phyloP scores from a whole-genome alignment of 805 yeast species.

The Kregervanrija pseudodelftensis region DNA sequence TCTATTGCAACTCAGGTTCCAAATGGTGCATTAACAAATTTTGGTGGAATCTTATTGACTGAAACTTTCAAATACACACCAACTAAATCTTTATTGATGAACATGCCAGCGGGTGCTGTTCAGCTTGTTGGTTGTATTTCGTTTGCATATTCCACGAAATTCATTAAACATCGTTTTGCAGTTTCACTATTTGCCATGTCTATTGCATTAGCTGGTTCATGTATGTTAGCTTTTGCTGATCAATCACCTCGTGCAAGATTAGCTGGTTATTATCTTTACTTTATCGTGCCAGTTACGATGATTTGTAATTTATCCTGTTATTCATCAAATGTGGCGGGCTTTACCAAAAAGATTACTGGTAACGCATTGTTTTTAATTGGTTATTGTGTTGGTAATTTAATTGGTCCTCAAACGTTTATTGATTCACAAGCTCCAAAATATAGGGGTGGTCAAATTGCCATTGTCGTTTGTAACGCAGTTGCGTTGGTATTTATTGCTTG shows the following conservation, averaged over 20 bases:
- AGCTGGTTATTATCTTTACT: slow-evolving; percentile 12
- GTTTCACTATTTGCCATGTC: slow-evolving; percentile 14
- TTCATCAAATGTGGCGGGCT: slow-evolving; percentile 58
- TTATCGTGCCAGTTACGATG: slow-evolving; percentile 1
- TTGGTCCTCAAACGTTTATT: slow-evolving; percentile 68
- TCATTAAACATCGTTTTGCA: slow-evolving; percentile 19
- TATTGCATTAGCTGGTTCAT: slow-evolving; percentile 7
- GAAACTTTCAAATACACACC: slow-evolving; percentile 26
- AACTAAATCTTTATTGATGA: slow-evolving; percentile 19
- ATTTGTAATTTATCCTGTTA: slow-evolving; percentile 30
- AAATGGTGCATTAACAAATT: slow-evolving; percentile 37
- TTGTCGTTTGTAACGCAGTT: slow-evolving; percentile 27
- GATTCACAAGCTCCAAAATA: slow-evolving; percentile 51
- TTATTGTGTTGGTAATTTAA: slow-evolving; percentile 60
- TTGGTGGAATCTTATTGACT: slow-evolving; percentile 32
- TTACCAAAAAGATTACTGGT: slow-evolving; percentile 61
- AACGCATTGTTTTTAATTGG: slow-evolving; percentile 55
- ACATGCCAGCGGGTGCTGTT: slow-evolving; percentile 24
- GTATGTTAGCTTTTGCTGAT: slow-evolving; percentile 17
- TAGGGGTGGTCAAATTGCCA: slow-evolving; percentile 39
- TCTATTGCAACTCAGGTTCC: slow-evolving; percentile 22
- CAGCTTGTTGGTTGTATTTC: slow-evolving; percentile 27
- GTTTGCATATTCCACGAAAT: slow-evolving; percentile 23
- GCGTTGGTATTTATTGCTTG: slow-evolving; percentile 14
- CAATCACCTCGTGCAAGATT: slow-evolving; percentile 14